Percentiles rank a stretch among this genome's conserved stretches.
Conservation (phyloP, 345 rosid species). For the Carallia brachiata region DNA sequence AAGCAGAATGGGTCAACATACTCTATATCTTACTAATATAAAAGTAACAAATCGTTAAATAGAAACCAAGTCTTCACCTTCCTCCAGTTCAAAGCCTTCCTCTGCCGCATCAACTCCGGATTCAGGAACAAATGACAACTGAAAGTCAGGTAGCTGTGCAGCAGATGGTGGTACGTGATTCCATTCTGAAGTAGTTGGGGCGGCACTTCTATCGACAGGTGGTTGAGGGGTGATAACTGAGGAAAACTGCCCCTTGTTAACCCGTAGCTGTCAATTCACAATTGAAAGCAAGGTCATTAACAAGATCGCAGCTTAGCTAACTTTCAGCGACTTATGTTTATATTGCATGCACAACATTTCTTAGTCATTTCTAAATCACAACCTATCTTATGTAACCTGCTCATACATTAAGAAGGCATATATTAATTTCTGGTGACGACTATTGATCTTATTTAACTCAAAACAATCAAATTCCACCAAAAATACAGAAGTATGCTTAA, state of each 20-base stretch:
- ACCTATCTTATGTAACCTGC: too few relatives aligned
- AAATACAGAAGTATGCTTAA: background rate
- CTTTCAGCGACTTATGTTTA: background rate
- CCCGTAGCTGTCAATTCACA: conserved; percentile 52
- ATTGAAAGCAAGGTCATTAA: conserved; percentile 12
- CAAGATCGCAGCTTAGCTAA: background rate
- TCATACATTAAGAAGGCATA: too few relatives aligned
- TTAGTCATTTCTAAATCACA: background rate
- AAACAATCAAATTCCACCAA: background rate
- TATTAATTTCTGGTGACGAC: too few relatives aligned
- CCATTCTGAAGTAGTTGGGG: conserved; percentile 62
- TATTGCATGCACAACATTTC: background rate
- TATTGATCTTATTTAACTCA: too few relatives aligned
- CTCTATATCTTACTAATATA: background rate
- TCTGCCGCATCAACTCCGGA: conserved; percentile 29
- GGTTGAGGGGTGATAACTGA: conserved; percentile 54
- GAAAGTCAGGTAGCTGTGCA: conserved; percentile 53
- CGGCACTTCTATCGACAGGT: conserved; percentile 38
- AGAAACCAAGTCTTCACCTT: conserved; percentile 42
- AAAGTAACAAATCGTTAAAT: conserved; percentile 1
- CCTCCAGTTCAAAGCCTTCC: conserved; percentile 42
- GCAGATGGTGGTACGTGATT: conserved; percentile 38
- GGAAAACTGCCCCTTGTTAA: conserved; percentile 49
- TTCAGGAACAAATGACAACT: conserved; percentile 42
- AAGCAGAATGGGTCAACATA: too few relatives aligned